A percentile compares a stretch with the other conserved stretches of the same genome.
These are phyloP conservation scores for Knufia fluminis DNA, from an alignment of 2,329 filamentous ascomycete species.

Conservation along the genomic window DNA sequence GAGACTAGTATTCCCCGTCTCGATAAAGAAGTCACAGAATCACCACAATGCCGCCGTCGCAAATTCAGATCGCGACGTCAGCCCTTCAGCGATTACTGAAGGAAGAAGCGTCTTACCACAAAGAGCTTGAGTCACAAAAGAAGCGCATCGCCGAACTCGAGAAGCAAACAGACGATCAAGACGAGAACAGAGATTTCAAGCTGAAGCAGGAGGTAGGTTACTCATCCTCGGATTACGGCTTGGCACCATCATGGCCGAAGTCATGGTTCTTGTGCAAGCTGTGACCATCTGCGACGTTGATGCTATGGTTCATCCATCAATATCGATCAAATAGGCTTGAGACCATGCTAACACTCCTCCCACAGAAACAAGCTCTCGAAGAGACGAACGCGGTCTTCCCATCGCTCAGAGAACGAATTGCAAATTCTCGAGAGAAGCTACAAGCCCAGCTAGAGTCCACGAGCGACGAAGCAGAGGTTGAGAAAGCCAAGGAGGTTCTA, in stretches of 20 bases:
- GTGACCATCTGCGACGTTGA: too few species aligned
- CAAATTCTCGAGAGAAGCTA: conserved; percentile 60
- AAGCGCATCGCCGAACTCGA: conserved; percentile 60
- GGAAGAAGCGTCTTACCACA: conserved; percentile 83
- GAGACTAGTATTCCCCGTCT: too few species aligned
- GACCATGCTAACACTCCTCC: too few species aligned
- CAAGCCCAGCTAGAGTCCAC: conserved; percentile 57
- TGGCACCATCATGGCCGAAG: too few species aligned
- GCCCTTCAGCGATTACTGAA: conserved; percentile 78
- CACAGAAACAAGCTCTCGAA: conserved; percentile 66
- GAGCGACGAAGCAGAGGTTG: conserved; percentile 41
- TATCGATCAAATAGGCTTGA: too few species aligned
- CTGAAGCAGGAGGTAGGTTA: conserved; percentile 73
- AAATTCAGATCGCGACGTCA: conserved; percentile 57
- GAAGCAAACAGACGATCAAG: conserved; percentile 47
- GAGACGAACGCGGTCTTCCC: conserved; percentile 80
- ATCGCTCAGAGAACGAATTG: conserved; percentile 61
- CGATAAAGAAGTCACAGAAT: not conserved
- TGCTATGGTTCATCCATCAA: too few species aligned
- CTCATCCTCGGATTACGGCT: not conserved
- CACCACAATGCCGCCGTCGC: conserved; percentile 18
- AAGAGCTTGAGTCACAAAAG: conserved; percentile 69
- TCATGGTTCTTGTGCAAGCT: too few species aligned
- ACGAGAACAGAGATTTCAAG: conserved; percentile 69
- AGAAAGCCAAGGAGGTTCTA: conserved; percentile 46